A percentile compares a stretch with the other conserved stretches of the same genome.
Conservation (phyloP, 2,329 filamentous ascomycete genomes). For the Daldinia sp. region DNA sequence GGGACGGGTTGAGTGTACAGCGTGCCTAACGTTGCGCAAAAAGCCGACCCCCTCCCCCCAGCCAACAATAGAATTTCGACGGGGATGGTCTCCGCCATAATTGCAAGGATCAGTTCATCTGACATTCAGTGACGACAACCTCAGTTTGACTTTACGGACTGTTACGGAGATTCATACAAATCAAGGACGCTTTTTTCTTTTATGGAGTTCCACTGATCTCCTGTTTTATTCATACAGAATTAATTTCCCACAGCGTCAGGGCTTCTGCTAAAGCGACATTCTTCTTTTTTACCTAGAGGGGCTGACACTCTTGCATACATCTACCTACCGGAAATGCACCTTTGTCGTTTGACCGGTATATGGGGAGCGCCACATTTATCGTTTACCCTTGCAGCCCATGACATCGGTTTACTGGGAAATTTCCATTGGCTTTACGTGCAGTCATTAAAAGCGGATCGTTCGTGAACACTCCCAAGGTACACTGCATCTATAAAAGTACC, state of each 20-base stretch:
- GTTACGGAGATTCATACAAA: slow-evolving; percentile 17
- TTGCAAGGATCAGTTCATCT: slow-evolving; percentile 45
- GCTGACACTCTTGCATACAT: slow-evolving; percentile 22
- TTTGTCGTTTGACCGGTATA: slow-evolving; percentile 22
- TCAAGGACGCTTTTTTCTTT: background rate
- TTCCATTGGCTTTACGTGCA: slow-evolving; percentile 36
- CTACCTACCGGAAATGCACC: slow-evolving; percentile 19
- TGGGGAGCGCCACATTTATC: slow-evolving; percentile 29
- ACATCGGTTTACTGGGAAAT: slow-evolving; percentile 42
- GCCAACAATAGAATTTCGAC: slow-evolving; percentile 47
- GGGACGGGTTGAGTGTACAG: slow-evolving; percentile 26
- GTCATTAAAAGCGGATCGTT: no score
- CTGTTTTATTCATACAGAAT: slow-evolving; percentile 4
- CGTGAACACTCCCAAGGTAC: slow-evolving; percentile 10
- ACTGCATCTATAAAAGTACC: slow-evolving; percentile 19
- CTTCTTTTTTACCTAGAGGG: background rate
- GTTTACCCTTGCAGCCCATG: slow-evolving; percentile 40
- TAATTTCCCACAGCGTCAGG: slow-evolving; percentile 10
- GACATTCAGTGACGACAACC: slow-evolving; percentile 44
- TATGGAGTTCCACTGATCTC: background rate
- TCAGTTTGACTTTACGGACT: slow-evolving; percentile 22
- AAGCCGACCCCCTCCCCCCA: slow-evolving; percentile 28
- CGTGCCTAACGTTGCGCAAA: slow-evolving; percentile 46
- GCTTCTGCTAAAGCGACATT: slow-evolving; percentile 13
- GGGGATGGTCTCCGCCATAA: slow-evolving; percentile 47